Evolutionary conservation across 345 rosid species (phyloP).

Genomic region (Cochlearia excelsa): DNA sequence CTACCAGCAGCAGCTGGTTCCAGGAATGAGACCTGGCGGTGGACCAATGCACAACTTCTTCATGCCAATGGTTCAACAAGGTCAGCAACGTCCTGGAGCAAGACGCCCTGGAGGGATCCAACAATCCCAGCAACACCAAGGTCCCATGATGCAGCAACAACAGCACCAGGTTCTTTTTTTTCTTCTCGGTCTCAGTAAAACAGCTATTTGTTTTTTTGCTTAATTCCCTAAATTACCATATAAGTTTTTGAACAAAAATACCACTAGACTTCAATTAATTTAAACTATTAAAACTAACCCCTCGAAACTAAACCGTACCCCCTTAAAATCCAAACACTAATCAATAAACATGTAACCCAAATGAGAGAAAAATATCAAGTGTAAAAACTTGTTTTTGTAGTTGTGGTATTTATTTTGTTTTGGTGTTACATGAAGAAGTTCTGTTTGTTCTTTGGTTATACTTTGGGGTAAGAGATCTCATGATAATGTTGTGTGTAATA

Average conservation of each 20-base stretch:
- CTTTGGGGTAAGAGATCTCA: neutral
- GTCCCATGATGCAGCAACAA: conserved; percentile 54
- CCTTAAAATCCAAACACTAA: too few relatives aligned
- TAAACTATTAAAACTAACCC: too few relatives aligned
- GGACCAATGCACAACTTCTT: conserved; percentile 73
- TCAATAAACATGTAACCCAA: too few relatives aligned
- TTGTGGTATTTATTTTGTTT: too few relatives aligned
- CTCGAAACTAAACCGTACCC: too few relatives aligned
- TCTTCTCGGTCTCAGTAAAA: neutral
- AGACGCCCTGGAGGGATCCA: conserved; percentile 64
- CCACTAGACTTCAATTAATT: too few relatives aligned
- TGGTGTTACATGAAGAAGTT: too few relatives aligned
- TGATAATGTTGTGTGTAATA: neutral
- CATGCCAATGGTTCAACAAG: conserved; percentile 93
- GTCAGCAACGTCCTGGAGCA: conserved; percentile 82
- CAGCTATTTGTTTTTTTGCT: neutral
- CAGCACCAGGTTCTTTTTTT: conserved; percentile 57
- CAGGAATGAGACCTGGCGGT: conserved; percentile 85
- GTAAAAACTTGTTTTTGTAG: too few relatives aligned
- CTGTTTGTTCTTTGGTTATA: neutral
- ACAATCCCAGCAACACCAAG: conserved; percentile 65
- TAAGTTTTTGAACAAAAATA: too few relatives aligned
- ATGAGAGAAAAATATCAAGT: too few relatives aligned
- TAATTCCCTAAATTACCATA: too few relatives aligned
- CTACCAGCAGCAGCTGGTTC: conserved; percentile 91